A percentile compares a stretch with the other conserved stretches of the same genome.
Conservation (phyloP, 306 rosid genomes). For the Cyclanthera cordifolia region DNA sequence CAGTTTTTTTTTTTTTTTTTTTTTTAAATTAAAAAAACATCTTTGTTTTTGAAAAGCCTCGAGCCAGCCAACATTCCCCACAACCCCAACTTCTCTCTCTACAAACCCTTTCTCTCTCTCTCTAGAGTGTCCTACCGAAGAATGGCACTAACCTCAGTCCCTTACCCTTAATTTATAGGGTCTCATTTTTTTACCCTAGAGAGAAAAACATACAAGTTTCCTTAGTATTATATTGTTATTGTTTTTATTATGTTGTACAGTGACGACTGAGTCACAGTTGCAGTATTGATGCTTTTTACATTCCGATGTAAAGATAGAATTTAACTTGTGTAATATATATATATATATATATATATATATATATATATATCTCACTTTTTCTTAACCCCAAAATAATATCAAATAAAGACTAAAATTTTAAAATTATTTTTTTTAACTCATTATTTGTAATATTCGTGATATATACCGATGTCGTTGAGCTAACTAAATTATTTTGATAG, state of each 20-base stretch:
- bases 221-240: background rate
- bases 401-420: no score
- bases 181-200: background rate
- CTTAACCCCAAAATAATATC: no score
- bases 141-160: conserved; percentile 2
- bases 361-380: no score
- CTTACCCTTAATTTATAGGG: conserved; percentile 12
- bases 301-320: background rate
- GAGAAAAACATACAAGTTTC: background rate
- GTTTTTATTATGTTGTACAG: background rate
- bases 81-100: conserved; percentile 21
- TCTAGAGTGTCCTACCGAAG: background rate
- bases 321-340: background rate
- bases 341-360: no score
- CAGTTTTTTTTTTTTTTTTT: background rate
- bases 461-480: no score
- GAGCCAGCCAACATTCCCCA: conserved; percentile 75
- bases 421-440: no score
- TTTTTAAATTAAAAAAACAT: conserved; percentile 1
- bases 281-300: conserved; percentile 8
- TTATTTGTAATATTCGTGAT: no score
- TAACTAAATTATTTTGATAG: no score
- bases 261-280: conserved; percentile 6
- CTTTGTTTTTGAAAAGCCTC: conserved; percentile 30
- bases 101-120: background rate